Conservation (phyloP, 371 early-diverging fungal species). For the Mucor saturninus region DNA sequence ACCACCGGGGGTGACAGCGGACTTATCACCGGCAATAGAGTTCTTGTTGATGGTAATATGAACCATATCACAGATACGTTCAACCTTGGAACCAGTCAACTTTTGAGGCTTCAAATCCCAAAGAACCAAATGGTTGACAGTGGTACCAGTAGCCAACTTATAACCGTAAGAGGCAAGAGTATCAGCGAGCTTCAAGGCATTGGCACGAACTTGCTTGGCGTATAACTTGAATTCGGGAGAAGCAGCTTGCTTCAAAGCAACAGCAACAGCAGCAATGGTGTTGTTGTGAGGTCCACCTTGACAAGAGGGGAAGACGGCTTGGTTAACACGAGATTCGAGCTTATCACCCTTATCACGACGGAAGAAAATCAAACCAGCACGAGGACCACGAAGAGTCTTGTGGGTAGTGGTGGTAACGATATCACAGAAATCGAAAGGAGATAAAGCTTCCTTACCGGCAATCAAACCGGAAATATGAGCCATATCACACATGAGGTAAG, state of each 20-base stretch:
- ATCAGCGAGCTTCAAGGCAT: conserved; percentile 84
- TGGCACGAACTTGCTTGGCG: conserved; percentile 90
- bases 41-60: conserved; percentile 95
- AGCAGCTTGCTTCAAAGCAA: conserved; percentile 95
- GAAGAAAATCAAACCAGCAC: conserved; percentile 99
- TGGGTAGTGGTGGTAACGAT: conserved; percentile 99
- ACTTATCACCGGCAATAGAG: conserved; percentile 89
- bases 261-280: conserved; percentile 98
- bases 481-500: conserved; percentile 98
- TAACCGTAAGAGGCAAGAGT: conserved; percentile 80
- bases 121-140: conserved; percentile 95
- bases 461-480: conserved; percentile 97
- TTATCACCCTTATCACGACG: conserved; percentile 85
- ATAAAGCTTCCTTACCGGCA: conserved; percentile 86
- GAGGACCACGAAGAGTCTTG: conserved; percentile 99
- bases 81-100: conserved; percentile 87
- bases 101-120: conserved; percentile 89
- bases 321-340: conserved; percentile 94
- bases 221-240: conserved; percentile 94
- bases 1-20: conserved; percentile 91
- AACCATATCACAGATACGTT: conserved; percentile 96
- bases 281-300: conserved; percentile 99
- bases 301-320: conserved; percentile 97
- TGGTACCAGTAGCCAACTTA: conserved; percentile 90
- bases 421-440: conserved; percentile 98